A percentile compares a stretch with the other conserved stretches of the same genome.
Evolutionary conservation across 179 eudicot genomes (phyloP).

Genomic region (Silene coronaria): DNA sequence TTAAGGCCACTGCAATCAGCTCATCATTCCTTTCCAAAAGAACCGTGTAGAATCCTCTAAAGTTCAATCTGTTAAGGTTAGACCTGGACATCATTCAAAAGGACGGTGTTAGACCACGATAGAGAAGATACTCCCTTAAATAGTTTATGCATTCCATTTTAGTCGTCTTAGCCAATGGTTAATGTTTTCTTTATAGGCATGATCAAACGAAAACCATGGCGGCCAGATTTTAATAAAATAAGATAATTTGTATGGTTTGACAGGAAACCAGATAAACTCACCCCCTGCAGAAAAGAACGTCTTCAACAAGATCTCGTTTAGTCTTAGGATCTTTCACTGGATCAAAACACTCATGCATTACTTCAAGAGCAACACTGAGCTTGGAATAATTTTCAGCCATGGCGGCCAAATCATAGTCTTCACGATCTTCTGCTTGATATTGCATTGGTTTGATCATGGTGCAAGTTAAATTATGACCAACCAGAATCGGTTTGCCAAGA

Average conservation of each 20-base stretch:
- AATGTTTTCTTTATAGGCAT: too few species aligned
- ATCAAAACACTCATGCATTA: constrained; percentile 94
- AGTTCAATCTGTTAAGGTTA: constrained; percentile 66
- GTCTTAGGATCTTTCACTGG: constrained; percentile 73
- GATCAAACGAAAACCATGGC: too few species aligned
- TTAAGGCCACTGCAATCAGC: constrained; percentile 61
- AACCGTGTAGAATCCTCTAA: constrained; percentile 78
- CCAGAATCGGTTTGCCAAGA: constrained; percentile 52
- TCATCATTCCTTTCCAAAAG: constrained; percentile 82
- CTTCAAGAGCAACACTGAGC: constrained; percentile 73
- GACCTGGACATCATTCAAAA: constrained; percentile 49
- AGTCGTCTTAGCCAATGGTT: too few species aligned
- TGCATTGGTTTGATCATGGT: constrained; percentile 53
- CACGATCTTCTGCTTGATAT: constrained; percentile 22
- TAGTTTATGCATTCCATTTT: too few species aligned
- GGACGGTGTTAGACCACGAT: not conserved
- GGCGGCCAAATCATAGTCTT: constrained; percentile 32
- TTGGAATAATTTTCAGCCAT: constrained; percentile 55
- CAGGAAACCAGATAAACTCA: constrained; percentile 25
- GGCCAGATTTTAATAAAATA: too few species aligned
- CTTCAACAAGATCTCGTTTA: constrained; percentile 71
- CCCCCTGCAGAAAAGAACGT: constrained; percentile 78
- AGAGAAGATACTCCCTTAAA: not conserved
- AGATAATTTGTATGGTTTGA: not conserved
- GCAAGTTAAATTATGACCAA: constrained; percentile 62